Evolutionary conservation across 176 grass and related monocot species (phyloP).

Genomic region (barley (Hordeum vulgare)): DNA sequence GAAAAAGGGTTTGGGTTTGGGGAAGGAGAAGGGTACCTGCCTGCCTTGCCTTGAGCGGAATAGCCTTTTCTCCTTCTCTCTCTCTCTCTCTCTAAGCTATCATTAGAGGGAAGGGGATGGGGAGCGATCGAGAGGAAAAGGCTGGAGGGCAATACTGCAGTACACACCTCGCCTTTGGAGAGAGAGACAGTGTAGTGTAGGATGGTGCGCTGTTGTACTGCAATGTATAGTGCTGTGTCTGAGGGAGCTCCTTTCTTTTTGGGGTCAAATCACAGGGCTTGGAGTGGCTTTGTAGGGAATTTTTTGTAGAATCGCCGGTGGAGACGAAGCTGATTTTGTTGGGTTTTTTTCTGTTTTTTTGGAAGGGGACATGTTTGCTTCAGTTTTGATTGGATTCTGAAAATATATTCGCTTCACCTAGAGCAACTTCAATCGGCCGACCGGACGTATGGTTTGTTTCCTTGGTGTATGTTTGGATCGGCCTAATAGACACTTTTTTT

Average conservation of each 20-base stretch:
- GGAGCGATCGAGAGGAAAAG: conserved; percentile 39
- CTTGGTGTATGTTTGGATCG: no score
- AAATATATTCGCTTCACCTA: no score
- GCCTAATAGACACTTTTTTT: no score
- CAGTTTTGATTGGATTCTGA: no score
- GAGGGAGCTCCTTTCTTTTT: conserved; percentile 66
- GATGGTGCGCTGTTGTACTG: not conserved
- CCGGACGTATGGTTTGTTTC: no score
- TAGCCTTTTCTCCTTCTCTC: conserved; percentile 27
- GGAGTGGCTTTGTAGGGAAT: conserved; percentile 44
- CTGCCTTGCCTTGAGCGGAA: conserved; percentile 9
- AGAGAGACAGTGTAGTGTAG: conserved; percentile 35
- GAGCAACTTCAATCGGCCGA: no score
- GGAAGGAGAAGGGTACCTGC: conserved; percentile 1
- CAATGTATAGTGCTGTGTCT: not conserved
- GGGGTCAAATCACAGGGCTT: conserved; percentile 60
- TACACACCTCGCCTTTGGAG: conserved; percentile 28
- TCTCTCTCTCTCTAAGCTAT: conserved; percentile 32
- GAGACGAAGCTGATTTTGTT: conserved; percentile 23
- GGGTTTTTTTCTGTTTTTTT: not conserved
- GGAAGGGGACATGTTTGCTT: no score
- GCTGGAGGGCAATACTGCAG: conserved; percentile 35
- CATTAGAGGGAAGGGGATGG: conserved; percentile 35
- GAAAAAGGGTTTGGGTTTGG: conserved; percentile 35
- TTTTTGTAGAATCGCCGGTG: conserved; percentile 19